Evolutionary conservation across 2,329 filamentous ascomycete genomes (phyloP).

Genomic region (Didymella keratinophila): DNA sequence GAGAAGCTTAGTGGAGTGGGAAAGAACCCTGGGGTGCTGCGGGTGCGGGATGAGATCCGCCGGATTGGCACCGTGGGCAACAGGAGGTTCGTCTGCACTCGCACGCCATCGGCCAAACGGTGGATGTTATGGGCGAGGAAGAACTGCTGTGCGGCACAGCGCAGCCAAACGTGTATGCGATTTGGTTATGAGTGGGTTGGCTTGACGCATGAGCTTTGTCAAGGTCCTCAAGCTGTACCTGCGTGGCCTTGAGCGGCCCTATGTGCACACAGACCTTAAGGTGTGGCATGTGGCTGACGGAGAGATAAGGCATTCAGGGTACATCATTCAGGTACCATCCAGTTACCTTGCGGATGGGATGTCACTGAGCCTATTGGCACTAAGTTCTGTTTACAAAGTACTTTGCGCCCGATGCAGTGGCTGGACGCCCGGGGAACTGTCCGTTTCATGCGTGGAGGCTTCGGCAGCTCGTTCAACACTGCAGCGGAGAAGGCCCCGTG

Average conservation of each 20-base stretch:
- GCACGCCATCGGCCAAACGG: neutral
- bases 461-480: conserved; percentile 5
- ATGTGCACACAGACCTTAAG: neutral
- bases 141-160: neutral
- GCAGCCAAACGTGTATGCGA: neutral
- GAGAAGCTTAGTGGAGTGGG: conserved; percentile 5
- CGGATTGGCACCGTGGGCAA: conserved; percentile 6
- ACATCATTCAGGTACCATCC: conserved; percentile 4
- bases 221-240: neutral
- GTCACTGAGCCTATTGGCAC: conserved; percentile 2
- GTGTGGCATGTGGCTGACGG: conserved; percentile 1
- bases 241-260: neutral
- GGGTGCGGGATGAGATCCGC: conserved; percentile 9
- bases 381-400: neutral
- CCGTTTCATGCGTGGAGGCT: neutral
- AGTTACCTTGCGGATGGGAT: neutral
- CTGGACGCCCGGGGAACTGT: conserved; percentile 1
- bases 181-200: neutral
- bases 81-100: neutral
- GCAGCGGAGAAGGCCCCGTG: conserved; percentile 10
- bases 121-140: neutral
- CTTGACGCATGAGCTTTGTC: neutral
- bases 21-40: neutral
- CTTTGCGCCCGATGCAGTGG: neutral
- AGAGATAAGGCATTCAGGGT: conserved; percentile 10